These are phyloP conservation scores for Ceriops tagal DNA, from an alignment of 345 rosid species.

Conservation along the genomic window DNA sequence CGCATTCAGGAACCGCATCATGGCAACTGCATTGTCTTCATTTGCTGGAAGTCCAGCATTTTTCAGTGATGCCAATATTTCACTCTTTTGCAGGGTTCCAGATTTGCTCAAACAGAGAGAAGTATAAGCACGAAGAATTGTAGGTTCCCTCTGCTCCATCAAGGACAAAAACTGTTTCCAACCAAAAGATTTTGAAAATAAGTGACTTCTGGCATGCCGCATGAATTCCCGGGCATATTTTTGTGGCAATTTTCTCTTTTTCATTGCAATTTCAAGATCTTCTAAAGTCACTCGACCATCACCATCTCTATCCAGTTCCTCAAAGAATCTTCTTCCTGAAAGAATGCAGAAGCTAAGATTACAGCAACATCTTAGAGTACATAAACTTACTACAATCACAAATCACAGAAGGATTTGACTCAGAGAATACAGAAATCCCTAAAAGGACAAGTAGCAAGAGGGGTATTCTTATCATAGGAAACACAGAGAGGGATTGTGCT, in stretches of 20 bases:
- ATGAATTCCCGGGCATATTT: conserved; percentile 87
- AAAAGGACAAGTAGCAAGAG: background rate
- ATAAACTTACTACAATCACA: background rate
- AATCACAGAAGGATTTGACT: background rate
- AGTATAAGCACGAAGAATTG: conserved; percentile 95
- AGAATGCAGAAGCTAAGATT: conserved; percentile 15
- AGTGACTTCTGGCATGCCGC: conserved; percentile 77
- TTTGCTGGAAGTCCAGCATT: conserved; percentile 95
- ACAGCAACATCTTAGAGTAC: conserved; percentile 4
- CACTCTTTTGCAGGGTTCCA: conserved; percentile 95
- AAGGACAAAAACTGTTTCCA: conserved; percentile 96
- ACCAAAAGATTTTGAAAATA: conserved; percentile 89
- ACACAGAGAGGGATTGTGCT: background rate
- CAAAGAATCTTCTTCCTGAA: conserved; percentile 91
- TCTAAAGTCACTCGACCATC: conserved; percentile 94
- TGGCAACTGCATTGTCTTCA: conserved; percentile 91
- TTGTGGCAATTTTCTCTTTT: conserved; percentile 77
- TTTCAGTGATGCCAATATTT: conserved; percentile 79
- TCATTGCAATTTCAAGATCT: conserved; percentile 94
- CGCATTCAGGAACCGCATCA: conserved; percentile 91
- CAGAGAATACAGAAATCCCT: background rate
- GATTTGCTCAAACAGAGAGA: conserved; percentile 89
- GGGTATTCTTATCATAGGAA: background rate
- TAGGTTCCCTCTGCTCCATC: conserved; percentile 98
- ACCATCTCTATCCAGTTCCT: conserved; percentile 95